Conservation (phyloP, 495 filamentous ascomycete genomes). For the Neurospora cerealis region DNA sequence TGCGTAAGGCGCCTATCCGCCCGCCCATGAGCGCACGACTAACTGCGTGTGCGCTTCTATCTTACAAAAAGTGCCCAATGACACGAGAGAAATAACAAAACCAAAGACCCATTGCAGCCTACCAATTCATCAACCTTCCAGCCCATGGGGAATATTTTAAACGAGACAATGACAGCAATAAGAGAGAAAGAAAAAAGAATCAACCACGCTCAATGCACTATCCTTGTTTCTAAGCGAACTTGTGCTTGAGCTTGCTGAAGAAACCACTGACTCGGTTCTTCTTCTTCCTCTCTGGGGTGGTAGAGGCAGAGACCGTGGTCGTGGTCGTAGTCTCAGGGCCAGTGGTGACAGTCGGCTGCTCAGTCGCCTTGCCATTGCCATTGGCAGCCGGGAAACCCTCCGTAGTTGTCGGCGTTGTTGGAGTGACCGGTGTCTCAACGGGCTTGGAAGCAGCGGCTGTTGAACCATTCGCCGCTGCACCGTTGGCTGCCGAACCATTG, state of each 20-base stretch:
- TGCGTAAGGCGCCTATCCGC: background rate
- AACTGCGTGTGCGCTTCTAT: background rate
- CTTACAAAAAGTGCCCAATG: background rate
- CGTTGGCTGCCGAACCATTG: background rate
- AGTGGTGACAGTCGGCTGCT: conserved; percentile 14
- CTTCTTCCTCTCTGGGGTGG: conserved; percentile 40
- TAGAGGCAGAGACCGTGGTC: conserved; percentile 21
- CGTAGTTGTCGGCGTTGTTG: background rate
- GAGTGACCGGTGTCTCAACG: background rate
- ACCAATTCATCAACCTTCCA: background rate
- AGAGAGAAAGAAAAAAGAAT: conserved; percentile 7
- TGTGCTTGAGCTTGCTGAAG: conserved; percentile 50
- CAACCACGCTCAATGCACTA: conserved; percentile 13
- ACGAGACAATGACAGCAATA: conserved; percentile 11
- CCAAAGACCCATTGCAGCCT: background rate
- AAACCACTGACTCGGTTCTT: conserved; percentile 50
- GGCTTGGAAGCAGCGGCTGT: conserved; percentile 1
- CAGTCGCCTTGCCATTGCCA: conserved; percentile 3
- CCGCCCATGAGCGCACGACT: background rate
- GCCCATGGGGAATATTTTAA: background rate
- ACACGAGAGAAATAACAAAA: background rate
- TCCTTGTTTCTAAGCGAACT: conserved; percentile 29
- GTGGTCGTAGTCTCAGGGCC: conserved; percentile 17
- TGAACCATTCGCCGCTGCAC: background rate
- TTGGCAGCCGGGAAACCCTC: background rate